Evolutionary conservation across 306 rosid species (phyloP), one percentile per base, ranked within the genome.

Genomic region (Phaseolus lunatus): DNA sequence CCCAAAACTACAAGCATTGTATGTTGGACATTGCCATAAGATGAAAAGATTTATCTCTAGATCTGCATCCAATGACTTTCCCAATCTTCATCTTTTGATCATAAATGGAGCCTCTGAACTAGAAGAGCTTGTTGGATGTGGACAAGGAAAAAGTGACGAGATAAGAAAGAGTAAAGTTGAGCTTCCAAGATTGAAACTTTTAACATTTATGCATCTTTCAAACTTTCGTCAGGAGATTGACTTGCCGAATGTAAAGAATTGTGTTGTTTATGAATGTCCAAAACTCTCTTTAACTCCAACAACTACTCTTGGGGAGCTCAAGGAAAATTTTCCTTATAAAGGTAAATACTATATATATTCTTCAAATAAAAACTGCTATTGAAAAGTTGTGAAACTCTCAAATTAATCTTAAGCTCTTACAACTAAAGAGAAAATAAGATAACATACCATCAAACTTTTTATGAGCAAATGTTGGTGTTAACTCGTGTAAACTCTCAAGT

Each of bases 111-210:
- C 56, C 11, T 0, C 3, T 16, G 23, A 49, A 49, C 56, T 49
- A n/a, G 23, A 49, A n/a, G 56, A 50, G 13, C 27, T 80, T 0
- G 27, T 72, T 5, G 39, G 27, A 3, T 16, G 2, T 43, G 52
- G 41, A 50, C 27, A 35, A 14, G 69, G 13, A 29, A 1, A 35
- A 43, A 48, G 33, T 7, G 27, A 6, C 2, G n/a, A 14, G 50
- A 45, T 45, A 45, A n/a, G n/a, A 45, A 45, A 45, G 0, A 5
- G 0, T 16, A 45, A 45, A 13, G 50, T 4, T 45, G 47, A 26
- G 44, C 63, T 79, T 52, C 81, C 84, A 48, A 47, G 48, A 24
- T 19, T 83, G 15, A 64, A 73, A 41, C 54, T 19, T 67, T 9
- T 49, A 4, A 61, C 20, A 31, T 47, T 83, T 22, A 16, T 1